Conservation (phyloP, 1,139 yeast species). For the Suhomyces anneliseae region DNA sequence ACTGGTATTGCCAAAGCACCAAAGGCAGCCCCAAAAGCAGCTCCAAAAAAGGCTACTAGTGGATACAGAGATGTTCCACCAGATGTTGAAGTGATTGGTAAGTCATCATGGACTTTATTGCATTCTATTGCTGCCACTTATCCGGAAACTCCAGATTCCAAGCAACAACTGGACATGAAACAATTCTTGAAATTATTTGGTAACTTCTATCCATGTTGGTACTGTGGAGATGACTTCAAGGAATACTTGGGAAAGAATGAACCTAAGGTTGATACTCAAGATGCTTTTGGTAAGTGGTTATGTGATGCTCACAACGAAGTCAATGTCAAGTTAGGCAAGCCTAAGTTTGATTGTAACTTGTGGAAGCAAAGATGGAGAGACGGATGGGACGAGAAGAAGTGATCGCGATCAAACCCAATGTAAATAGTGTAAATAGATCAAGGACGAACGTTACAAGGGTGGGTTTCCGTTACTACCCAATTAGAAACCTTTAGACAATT, state of each 20-base stretch:
- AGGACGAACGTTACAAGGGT: too few relatives aligned
- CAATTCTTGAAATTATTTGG: slow-evolving; percentile 72
- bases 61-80: slow-evolving; percentile 69
- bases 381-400: slow-evolving; percentile 51
- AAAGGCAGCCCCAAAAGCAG: slow-evolving; percentile 13
- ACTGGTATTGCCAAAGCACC: slow-evolving; percentile 9
- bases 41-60: neutral
- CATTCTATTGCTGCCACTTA: slow-evolving; percentile 91
- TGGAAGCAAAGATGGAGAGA: slow-evolving; percentile 95
- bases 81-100: slow-evolving; percentile 78
- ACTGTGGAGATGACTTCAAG: slow-evolving; percentile 85
- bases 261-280: slow-evolving; percentile 70
- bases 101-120: slow-evolving; percentile 88
- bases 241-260: slow-evolving; percentile 58
- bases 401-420: slow-evolving; percentile 4
- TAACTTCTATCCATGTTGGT: slow-evolving; percentile 89
- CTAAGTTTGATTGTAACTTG: slow-evolving; percentile 76
- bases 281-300: slow-evolving; percentile 84
- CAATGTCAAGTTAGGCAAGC: slow-evolving; percentile 80
- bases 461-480: too few relatives aligned
- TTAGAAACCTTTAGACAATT: too few relatives aligned
- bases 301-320: slow-evolving; percentile 95
- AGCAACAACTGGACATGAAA: slow-evolving; percentile 69
- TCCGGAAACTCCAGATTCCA: slow-evolving; percentile 64
- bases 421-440: too few relatives aligned